A percentile compares a stretch with the other conserved stretches of the same genome.
phyloP scores from a whole-genome alignment of 768 basidiomycete species.

The Lactifluus subvellereus region DNA sequence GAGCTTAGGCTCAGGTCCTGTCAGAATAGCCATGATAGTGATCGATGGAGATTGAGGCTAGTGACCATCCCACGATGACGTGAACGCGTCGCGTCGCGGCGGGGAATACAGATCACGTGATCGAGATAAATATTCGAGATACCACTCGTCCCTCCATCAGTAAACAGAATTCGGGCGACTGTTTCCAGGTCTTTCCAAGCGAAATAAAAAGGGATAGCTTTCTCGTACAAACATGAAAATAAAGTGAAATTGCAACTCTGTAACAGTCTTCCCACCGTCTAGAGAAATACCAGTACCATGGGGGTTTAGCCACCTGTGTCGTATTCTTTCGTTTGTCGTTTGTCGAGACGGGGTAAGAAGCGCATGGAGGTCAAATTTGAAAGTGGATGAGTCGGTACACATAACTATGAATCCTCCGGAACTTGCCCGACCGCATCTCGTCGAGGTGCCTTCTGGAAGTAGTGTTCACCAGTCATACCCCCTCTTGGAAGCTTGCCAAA shows the following conservation, averaged over 20 bases:
- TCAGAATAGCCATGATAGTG: conserved; percentile 7
- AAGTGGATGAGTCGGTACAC: not conserved
- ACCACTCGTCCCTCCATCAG: too few relatives aligned
- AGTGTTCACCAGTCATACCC: conserved; percentile 30
- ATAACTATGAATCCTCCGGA: conserved; percentile 1
- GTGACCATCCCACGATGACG: too few relatives aligned
- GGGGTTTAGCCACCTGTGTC: too few relatives aligned
- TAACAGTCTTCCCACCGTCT: too few relatives aligned
- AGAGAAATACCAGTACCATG: too few relatives aligned
- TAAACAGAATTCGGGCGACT: not conserved
- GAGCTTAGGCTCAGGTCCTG: not conserved
- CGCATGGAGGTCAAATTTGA: not conserved
- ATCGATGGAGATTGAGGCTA: too few relatives aligned
- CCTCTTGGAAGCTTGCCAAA: conserved; percentile 34
- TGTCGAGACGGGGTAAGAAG: not conserved
- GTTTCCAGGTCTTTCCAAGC: too few relatives aligned
- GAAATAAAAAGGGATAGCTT: not conserved
- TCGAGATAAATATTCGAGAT: not conserved
- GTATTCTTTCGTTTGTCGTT: too few relatives aligned
- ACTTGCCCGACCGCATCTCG: not conserved
- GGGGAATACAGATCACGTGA: conserved; percentile 3
- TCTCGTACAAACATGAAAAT: not conserved
- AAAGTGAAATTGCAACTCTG: too few relatives aligned
- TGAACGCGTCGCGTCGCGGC: not conserved
- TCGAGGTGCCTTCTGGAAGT: conserved; percentile 30